Percentiles rank a stretch among this genome's conserved stretches.
These are phyloP conservation scores for Globisporangium spiculum DNA, from an alignment of 352 stramenopile genomes.

Conservation along the genomic window DNA sequence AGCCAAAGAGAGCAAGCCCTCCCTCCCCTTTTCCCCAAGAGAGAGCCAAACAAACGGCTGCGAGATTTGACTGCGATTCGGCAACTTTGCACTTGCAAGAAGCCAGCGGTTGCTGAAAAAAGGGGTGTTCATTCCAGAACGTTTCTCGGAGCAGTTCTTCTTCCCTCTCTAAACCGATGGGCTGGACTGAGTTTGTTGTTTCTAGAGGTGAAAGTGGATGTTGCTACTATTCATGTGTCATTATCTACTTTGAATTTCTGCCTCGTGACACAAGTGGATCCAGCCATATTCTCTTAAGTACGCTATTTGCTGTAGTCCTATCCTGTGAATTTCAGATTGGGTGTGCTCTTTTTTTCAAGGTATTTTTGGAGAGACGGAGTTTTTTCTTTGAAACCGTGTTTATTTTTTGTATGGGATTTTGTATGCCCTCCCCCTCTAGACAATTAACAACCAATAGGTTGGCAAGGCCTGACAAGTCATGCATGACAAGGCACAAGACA, in stretches of 20 bases:
- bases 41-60: conserved; percentile 1
- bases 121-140: neutral
- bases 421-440: neutral
- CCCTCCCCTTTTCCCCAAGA: neutral
- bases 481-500: neutral
- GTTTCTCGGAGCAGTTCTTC: neutral
- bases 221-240: neutral
- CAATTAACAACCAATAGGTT: neutral
- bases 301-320: neutral
- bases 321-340: neutral
- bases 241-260: neutral
- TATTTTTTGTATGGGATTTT: neutral
- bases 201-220: neutral
- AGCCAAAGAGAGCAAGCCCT: neutral
- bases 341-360: neutral
- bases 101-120: neutral
- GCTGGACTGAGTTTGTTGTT: neutral
- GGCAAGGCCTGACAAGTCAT: neutral
- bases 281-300: neutral
- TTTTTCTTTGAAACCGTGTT: neutral
- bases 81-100: neutral
- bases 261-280: neutral
- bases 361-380: neutral
- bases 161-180: neutral
- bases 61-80: neutral